Base-by-base conservation (phyloP, 257 asterid species). In the Paulownia fortunei region DNA sequence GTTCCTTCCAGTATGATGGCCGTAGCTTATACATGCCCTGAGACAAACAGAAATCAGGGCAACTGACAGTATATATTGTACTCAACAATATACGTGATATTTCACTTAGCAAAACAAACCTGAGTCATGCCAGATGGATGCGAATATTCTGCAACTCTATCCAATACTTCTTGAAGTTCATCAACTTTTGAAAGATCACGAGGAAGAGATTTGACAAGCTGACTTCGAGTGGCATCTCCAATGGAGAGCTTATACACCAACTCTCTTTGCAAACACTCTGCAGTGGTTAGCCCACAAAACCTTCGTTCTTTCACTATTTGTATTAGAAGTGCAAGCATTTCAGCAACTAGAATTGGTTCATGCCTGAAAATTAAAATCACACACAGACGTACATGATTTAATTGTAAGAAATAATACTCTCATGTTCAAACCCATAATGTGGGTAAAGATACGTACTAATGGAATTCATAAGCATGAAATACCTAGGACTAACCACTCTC, bases 11-110 rank as follows among this genome's bases (percentile, higher is more conserved):
- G 79, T 81, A 85, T 9, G 68, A 77, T 47, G 82, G 7, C 52
- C 92, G 87, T 85, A 96, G 87, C 87, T 87, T 96, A 82, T 96
- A 93, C 93, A 86, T 90, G 47, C 99, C 99, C 99, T 96, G 87
- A 23, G 61, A 73, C 61, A 75, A 79, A 78, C 54, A 84, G 64
- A 69, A 70, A 72, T 76, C 39, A 79, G 78, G 67, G 75, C 21
- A 51, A 60, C 18, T 36, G 15, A 55, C 42, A 61, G 54, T 42
- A 23, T 59, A 59, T 51, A 72, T 63, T 36, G 41, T 18, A 71
- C 54, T 34, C 67, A 30, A 80, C 34, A 58, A 13, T 42, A 73
- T 32, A 13, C 19, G 41, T 0, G 74, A 24, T 67, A 19, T 44
- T 60, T 30, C 41, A 67, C 68, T 18, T 54, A 23, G 71, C 77